Base-by-base conservation (phyloP, 2,329 filamentous ascomycete species). In the Fusarium sulawesiense region DNA sequence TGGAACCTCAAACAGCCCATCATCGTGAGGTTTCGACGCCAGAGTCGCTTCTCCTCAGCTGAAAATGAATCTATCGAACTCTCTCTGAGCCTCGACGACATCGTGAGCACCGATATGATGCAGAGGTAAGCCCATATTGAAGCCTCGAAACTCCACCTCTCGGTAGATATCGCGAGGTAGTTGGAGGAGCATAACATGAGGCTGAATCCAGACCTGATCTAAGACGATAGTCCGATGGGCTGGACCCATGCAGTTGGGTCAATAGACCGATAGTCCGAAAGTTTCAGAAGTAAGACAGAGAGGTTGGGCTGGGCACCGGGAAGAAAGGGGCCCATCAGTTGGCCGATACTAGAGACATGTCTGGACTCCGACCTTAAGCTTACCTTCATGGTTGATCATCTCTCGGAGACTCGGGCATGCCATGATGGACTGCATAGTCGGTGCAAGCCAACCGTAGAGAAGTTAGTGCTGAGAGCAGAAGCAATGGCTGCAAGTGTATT, bases 61-160 rank as follows among this genome's bases (percentile, higher is more conserved):
- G 42, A 51, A 54, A 0, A 21, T 30, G 25, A 42, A 47, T n/a
- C 64, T 68, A 71, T 68, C 47, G 56, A 70, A 71, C 49, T 65
- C 44, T 60, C 37, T 70, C 30, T 1, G 14, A n/a, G 9, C 11
- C 20, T 14, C 5, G 6, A 40, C 37, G 25, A 37, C 30, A 59
- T 40, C 12, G 4, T 49, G 4, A 46, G 23, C 27, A 1, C 7
- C 23, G 32, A 18, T 2, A 37, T 56, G 23, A 49, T 48, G 53
- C 23, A 30, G 9, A 6, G 2, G 23, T 11, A 51, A 37, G 56
- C 29, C 29, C 23, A 13, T 3, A 0, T 5, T 34, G 41, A 46
- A 20, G n/a, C 48, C 40, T 29, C 14, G 10, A 5, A 14, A 34
- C n/a, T n/a, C 46, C 55, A 51, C 37, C 14, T 13, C 13, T 11